These are phyloP conservation scores for Nicotiana noctiflora DNA, from an alignment of 257 asterid species.

Conservation along the genomic window DNA sequence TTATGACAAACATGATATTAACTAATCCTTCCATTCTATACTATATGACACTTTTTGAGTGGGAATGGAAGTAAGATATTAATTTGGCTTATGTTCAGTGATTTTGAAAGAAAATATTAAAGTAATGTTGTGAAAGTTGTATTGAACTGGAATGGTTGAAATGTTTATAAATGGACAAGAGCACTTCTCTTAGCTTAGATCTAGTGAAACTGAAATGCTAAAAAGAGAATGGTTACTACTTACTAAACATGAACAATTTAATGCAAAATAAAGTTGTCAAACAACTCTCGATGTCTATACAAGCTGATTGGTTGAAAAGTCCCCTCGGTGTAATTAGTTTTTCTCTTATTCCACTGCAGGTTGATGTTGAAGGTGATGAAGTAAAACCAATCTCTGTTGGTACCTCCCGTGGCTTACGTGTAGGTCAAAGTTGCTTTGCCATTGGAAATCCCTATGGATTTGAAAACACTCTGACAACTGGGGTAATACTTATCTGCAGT, in stretches of 20 bases:
- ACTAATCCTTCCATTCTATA: not conserved
- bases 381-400: conserved; percentile 62
- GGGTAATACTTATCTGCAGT: conserved; percentile 35
- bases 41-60: no score
- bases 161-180: no score
- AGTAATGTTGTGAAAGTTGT: no score
- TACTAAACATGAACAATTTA: not conserved
- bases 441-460: conserved; percentile 44
- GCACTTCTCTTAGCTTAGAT: not conserved
- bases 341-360: conserved; percentile 31
- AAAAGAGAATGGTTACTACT: not conserved
- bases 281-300: not conserved
- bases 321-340: not conserved
- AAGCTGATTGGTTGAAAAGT: not conserved
- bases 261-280: not conserved
- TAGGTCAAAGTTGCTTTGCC: conserved; percentile 86
- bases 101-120: no score
- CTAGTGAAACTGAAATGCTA: not conserved
- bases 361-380: conserved; percentile 56
- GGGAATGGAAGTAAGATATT: no score
- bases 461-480: conserved; percentile 24
- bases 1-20: not conserved
- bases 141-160: no score
- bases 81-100: no score
- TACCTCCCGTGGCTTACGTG: conserved; percentile 51